Base-by-base conservation (phyloP, 2,329 filamentous ascomycete genomes). In the Cladosporium oxysporum region DNA sequence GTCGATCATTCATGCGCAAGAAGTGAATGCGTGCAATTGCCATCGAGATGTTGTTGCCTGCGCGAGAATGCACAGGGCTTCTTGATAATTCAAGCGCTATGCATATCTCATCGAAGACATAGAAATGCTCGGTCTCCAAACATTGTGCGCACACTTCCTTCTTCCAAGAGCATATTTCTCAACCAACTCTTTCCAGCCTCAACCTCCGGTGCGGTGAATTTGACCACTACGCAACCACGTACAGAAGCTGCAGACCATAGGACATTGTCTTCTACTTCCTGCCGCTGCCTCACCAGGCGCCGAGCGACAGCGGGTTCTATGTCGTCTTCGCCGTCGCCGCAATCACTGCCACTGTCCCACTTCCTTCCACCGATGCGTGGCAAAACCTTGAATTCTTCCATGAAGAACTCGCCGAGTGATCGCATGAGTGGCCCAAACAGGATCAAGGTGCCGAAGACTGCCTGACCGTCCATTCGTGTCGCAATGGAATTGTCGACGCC, bases 121-220 rank as follows among this genome's bases (percentile, higher is more conserved):
- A 96, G 86, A 65, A 94, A 76, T 4, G 92, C 88, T 72, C 94
- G 87, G 64, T 93, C 89, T 1, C 94, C 94, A 81, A 97, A 97
- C 14, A 86, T 79, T 61, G 80, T 77, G 18, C 84, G 79, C 11
- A 97, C 83, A 68, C 87, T 93, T 1, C 91, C 91, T 76, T 97
- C 92, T 68, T 87, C 84, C 55, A 83, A 79, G 57, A 97, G 80
- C 86, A 97, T 91, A 7, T 83, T 83, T 11, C 88, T 87, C 66
- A 98, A 83, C 92, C 93, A 98, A 57, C 85, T 81, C 70, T 91
- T 87, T 4, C 90, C 93, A 29, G 89, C 90, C 76, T 98, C 93
- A 28, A 97, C 90, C 53, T 89, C 90, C 64, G 83, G 84, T 1
- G 93, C 91, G 1, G 91, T 92, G 76, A 98, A 96, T 77, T 98